Evolutionary conservation across 2,329 filamentous ascomycete species (phyloP).

Genomic region (Aurifilum marmelostoma): DNA sequence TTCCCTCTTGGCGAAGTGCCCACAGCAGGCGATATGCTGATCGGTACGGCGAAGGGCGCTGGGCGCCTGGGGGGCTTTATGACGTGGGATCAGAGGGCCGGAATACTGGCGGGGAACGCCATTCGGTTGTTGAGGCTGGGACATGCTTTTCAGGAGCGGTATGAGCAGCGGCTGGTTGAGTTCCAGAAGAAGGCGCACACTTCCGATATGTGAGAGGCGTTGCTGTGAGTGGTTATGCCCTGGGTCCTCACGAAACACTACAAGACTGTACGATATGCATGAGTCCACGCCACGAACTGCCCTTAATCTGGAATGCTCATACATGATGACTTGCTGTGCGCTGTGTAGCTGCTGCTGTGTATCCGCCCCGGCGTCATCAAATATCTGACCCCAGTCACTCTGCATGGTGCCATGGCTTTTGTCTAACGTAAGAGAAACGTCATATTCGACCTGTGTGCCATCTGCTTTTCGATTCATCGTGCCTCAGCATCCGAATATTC

Average conservation of each 20-base stretch:
- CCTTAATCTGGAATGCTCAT: too few relatives aligned
- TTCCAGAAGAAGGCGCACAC: conserved; percentile 30
- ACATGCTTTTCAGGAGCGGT: conserved; percentile 33
- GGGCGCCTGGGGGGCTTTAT: conserved; percentile 35
- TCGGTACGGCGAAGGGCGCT: conserved; percentile 31
- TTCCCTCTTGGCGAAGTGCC: conserved; percentile 42
- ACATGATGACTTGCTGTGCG: too few relatives aligned
- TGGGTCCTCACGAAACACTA: not conserved
- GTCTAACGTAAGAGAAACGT: too few relatives aligned
- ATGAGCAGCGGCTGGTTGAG: conserved; percentile 31
- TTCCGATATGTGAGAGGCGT: not conserved
- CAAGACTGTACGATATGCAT: not conserved
- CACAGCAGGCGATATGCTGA: conserved; percentile 39
- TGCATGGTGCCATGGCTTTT: too few relatives aligned
- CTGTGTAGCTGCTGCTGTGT: too few relatives aligned
- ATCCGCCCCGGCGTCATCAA: too few relatives aligned
- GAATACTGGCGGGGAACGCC: conserved; percentile 39
- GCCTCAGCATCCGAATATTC: too few relatives aligned
- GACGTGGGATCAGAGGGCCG: conserved; percentile 38
- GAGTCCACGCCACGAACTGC: too few relatives aligned
- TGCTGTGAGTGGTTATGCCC: not conserved
- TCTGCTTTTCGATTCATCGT: too few relatives aligned
- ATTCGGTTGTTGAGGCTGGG: conserved; percentile 39
- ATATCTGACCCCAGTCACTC: too few relatives aligned
- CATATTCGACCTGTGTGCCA: too few relatives aligned